Conservation (phyloP, 2,329 filamentous ascomycete species). For the Periconia digitata region DNA sequence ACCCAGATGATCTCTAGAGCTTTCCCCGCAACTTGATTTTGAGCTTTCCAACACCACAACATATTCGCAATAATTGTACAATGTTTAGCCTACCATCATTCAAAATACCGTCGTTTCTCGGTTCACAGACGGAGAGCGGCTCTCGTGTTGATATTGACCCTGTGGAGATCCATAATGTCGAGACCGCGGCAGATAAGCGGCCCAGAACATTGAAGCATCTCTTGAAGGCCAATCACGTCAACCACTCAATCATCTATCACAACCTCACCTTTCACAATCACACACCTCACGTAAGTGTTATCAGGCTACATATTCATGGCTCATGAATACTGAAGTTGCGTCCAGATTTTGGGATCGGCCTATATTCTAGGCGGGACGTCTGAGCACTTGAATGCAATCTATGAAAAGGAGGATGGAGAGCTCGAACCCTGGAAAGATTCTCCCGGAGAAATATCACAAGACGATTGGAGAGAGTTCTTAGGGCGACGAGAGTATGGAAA, state of each 20-base stretch:
- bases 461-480: slow-evolving; percentile 85
- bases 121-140: slow-evolving; percentile 10
- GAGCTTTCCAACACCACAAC: background rate
- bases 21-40: slow-evolving; percentile 8
- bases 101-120: slow-evolving; percentile 16
- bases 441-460: slow-evolving; percentile 76
- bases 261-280: slow-evolving; percentile 78
- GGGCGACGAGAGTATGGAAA: slow-evolving; percentile 66
- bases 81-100: slow-evolving; percentile 24
- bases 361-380: slow-evolving; percentile 79
- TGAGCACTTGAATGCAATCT: slow-evolving; percentile 75
- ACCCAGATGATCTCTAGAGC: background rate
- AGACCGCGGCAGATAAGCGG: slow-evolving; percentile 76
- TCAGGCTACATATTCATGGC: slow-evolving; percentile 12
- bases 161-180: slow-evolving; percentile 75
- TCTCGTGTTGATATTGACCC: slow-evolving; percentile 58
- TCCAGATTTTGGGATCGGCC: slow-evolving; percentile 73
- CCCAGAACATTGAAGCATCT: slow-evolving; percentile 86
- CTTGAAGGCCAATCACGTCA: slow-evolving; percentile 87
- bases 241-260: slow-evolving; percentile 81
- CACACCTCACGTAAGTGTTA: slow-evolving; percentile 65
- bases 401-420: slow-evolving; percentile 71
- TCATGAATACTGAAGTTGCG: slow-evolving; percentile 33
- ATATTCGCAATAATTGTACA: background rate
- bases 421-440: slow-evolving; percentile 82